Base-by-base conservation (phyloP, 2,329 filamentous ascomycete genomes). In the Alternaria angustiovoidea region DNA sequence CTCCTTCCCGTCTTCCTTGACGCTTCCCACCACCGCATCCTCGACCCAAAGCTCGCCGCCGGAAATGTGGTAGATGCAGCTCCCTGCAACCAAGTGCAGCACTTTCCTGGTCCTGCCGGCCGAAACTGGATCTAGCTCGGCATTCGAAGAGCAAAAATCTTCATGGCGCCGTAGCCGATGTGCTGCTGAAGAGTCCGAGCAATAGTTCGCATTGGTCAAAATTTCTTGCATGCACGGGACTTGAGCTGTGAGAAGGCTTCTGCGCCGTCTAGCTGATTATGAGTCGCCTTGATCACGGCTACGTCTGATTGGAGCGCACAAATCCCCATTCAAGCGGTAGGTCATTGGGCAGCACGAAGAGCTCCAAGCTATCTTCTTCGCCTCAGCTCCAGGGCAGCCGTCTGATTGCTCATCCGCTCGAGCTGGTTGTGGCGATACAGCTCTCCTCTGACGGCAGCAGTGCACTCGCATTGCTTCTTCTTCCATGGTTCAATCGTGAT, bases 301-400 rank as follows among this genome's bases (percentile, higher is more conserved):
- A 36, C 52, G 30, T 64, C 54, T 61, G 48, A 61, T 61, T 61
- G 58, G 58, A 57, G 58, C 54, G 58, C 54, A 38, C 48, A 57
- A 52, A 46, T 44, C 16, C 49, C 41, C 38, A 49, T 61, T 46
- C 39, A 42, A 46, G 43, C 54, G 26, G 44, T 43, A 63, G 57
- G 60, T 53, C 61, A 61, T 63, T 59, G 57, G 54, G 63, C 55
- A 61, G 55, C 48, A 57, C 57, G 44, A 48, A 64, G 51, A 51
- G 57, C 58, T 52, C 53, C 47, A 47, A 57, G 41, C 57, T 57
- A 51, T 51, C 53, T 52, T 60, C 57, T 38, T 60, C 53, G 57
- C 55, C 57, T 38, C 57, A 60, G 38, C 46, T 55, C 56, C 56
- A 54, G 53, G 53, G 46, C 57, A 56, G 52, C 38, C 30, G 53